A percentile compares a stretch with the other conserved stretches of the same genome.
phyloP scores from a whole-genome alignment of 2,329 filamentous ascomycete species.

The Leptographium procerum region DNA sequence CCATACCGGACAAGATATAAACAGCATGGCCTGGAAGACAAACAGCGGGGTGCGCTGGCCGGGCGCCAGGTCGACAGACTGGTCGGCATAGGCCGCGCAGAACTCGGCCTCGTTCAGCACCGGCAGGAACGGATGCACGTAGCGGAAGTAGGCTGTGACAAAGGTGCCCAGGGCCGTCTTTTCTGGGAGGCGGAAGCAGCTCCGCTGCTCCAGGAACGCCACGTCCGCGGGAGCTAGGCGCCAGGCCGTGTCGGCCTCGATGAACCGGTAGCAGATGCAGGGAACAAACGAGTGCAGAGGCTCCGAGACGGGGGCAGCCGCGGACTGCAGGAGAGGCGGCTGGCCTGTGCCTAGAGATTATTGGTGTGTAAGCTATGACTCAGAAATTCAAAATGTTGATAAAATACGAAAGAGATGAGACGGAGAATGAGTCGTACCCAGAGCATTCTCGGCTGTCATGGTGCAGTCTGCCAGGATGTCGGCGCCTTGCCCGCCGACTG shows the following conservation, averaged over 20 bases:
- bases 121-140: conserved; percentile 31
- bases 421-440: not conserved
- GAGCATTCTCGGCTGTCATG: not conserved
- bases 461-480: not conserved
- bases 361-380: not conserved
- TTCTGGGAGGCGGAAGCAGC: conserved; percentile 24
- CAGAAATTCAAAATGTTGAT: too few relatives aligned
- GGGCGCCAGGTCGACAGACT: conserved; percentile 5
- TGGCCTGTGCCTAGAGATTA: not conserved
- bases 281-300: conserved; percentile 2
- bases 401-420: not conserved
- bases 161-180: conserved; percentile 29
- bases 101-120: conserved; percentile 33
- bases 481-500: not conserved
- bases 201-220: conserved; percentile 31
- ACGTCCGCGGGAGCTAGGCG: conserved; percentile 31
- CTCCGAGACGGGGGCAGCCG: not conserved
- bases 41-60: conserved; percentile 25
- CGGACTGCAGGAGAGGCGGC: not conserved
- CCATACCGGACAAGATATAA: conserved; percentile 13
- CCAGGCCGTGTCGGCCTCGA: conserved; percentile 23
- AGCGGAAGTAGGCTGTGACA: conserved; percentile 32
- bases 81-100: conserved; percentile 28
- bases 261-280: conserved; percentile 30
- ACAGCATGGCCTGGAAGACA: conserved; percentile 32